phyloP scores from a whole-genome alignment of 768 basidiomycete genomes.

The Lactarius deliciosus region DNA sequence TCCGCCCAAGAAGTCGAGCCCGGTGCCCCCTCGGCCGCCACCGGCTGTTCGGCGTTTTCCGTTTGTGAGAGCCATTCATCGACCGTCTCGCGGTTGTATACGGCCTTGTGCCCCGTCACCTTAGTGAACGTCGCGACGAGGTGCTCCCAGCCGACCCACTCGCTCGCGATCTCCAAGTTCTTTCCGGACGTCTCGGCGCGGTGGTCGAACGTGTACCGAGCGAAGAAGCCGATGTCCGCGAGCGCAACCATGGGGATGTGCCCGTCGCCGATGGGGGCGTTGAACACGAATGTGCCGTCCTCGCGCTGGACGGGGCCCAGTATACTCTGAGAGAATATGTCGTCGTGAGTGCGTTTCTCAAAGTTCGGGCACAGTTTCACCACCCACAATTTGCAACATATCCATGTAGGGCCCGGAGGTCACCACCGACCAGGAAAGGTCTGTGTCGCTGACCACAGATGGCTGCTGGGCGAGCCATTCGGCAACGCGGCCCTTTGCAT shows the following conservation, averaged over 20 bases:
- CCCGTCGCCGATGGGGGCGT: conserved; percentile 33
- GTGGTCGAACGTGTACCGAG: conserved; percentile 36
- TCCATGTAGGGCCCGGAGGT: conserved; percentile 45
- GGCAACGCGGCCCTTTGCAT: conserved; percentile 42
- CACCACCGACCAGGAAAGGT: conserved; percentile 40
- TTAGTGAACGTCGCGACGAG: conserved; percentile 34
- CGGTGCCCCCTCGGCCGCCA: conserved; percentile 29
- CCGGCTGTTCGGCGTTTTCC: conserved; percentile 28
- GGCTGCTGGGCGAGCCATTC: conserved; percentile 40
- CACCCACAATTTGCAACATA: conserved; percentile 40
- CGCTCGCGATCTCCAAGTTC: conserved; percentile 34
- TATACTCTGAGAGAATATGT: conserved; percentile 16
- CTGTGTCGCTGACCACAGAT: conserved; percentile 35
- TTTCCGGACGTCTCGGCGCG: conserved; percentile 31
- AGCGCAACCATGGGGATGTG: conserved; percentile 36
- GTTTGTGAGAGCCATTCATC: conserved; percentile 32
- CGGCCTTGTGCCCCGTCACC: conserved; percentile 35
- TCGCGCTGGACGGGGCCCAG: conserved; percentile 32
- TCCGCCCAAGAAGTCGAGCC: conserved; percentile 34
- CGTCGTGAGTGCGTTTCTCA: not conserved
- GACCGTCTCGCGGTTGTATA: conserved; percentile 25
- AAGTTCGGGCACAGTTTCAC: not conserved
- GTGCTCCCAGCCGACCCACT: conserved; percentile 32
- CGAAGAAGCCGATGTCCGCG: conserved; percentile 36
- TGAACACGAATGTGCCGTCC: conserved; percentile 37